These are phyloP conservation scores for Xylogone sp. DNA, from an alignment of 2,329 filamentous ascomycete species.

Conservation along the genomic window DNA sequence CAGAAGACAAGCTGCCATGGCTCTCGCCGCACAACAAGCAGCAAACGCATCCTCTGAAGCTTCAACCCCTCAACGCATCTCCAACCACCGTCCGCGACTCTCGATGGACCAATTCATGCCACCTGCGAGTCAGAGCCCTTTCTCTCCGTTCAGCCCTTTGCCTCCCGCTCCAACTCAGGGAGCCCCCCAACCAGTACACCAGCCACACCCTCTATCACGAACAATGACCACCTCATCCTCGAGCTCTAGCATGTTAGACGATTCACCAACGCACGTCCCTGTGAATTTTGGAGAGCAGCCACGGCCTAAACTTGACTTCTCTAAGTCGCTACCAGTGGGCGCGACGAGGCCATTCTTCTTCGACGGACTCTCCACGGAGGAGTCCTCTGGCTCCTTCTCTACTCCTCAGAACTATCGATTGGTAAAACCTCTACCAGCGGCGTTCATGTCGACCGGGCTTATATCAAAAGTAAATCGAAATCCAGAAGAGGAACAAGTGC, in stretches of 20 bases:
- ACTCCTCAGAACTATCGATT: conserved; percentile 76
- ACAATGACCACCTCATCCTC: conserved; percentile 86
- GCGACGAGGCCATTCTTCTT: conserved; percentile 45
- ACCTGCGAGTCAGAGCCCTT: conserved; percentile 57
- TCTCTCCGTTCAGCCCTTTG: conserved; percentile 51
- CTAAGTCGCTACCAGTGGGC: conserved; percentile 71
- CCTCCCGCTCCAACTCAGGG: conserved; percentile 51
- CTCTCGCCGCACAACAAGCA: conserved; percentile 25
- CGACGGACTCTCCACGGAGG: conserved; percentile 38
- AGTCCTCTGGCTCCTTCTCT: conserved; percentile 51
- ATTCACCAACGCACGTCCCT: conserved; percentile 63
- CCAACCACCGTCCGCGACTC: conserved; percentile 63
- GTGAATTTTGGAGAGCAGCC: conserved; percentile 50
- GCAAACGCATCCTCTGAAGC: conserved; percentile 38
- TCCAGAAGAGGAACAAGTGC: conserved; percentile 60
- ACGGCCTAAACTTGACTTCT: conserved; percentile 56
- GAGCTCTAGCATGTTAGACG: conserved; percentile 71
- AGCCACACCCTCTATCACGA: conserved; percentile 80
- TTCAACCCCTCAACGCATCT: conserved; percentile 49
- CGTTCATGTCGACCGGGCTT: conserved; percentile 91
- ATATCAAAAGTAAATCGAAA: conserved; percentile 92
- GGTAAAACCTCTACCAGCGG: conserved; percentile 72
- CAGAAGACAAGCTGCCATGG: conserved; percentile 51
- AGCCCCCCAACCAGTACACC: conserved; percentile 40
- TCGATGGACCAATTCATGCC: conserved; percentile 77